Evolutionary conservation across 2,329 filamentous ascomycete species (phyloP), one percentile per base, ranked within the genome.

Genomic region (Grosmannia clavigera): DNA sequence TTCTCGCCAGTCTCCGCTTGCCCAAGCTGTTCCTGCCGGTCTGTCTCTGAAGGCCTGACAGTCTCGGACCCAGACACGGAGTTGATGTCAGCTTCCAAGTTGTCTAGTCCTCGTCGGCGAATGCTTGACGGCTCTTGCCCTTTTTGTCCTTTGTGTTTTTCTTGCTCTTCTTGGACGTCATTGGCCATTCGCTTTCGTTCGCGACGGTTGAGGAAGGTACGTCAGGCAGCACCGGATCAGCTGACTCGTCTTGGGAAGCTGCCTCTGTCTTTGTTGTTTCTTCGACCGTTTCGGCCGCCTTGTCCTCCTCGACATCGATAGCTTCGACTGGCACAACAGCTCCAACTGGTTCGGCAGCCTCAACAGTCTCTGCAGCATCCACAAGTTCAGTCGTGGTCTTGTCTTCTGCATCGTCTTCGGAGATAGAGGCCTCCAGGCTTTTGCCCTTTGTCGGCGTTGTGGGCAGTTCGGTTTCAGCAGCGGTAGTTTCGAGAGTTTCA

Each of bases 1-100:
- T 62, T 51, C 66, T 67, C 63, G 46, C 29, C 53, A n/a, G 35
- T 40, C 40, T 43, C 40, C 14, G 40, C 7, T 16, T 19, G 14
- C 40, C 19, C 5, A 19, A 14, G 40, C 14, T 43, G 40, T 43
- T 43, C 14, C 12, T 16, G 40, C 40, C 19, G 40, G 27, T 38
- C 35, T 16, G 52, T 25, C 14, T 58, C n/a, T 19, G 14, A 33
- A 31, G 38, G 5, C 31, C 46, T 27, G 14, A 31, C 58, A 43
- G 22, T 25, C 46, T 57, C 53, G 19, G 46, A 5, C n/a, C 9
- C 10, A 12, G 46, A 11, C n/a, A 4, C 10, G 9, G n/a, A 25
- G n/a, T 51, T 27, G 11, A n/a, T 31, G 25, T 14, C n/a, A 14
- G 6, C 12, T 9, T 16, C n/a, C 16, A 27, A 2, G 27, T 29